phyloP scores from a whole-genome alignment of 2,329 filamentous ascomycete species.

The Ophiocordyceps camponoti-rufipedis region DNA sequence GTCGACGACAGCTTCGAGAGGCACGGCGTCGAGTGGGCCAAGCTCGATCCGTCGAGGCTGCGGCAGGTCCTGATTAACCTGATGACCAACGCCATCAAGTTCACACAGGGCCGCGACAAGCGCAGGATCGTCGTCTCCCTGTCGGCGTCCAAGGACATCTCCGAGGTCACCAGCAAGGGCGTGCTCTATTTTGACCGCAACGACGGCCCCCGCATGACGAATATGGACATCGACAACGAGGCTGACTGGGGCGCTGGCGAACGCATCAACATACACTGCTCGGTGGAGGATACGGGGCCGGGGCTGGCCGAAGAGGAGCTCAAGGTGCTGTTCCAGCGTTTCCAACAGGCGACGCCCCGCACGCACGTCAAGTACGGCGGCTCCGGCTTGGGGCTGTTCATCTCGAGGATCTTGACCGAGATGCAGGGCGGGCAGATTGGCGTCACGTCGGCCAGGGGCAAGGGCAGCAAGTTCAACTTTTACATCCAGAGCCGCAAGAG shows the following conservation, averaged over 20 bases:
- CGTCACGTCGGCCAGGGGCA: conserved; percentile 45
- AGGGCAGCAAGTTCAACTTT: conserved; percentile 60
- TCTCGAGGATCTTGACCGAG: conserved; percentile 57
- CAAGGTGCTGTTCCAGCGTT: conserved; percentile 48
- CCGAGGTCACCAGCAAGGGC: conserved; percentile 19
- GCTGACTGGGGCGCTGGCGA: conserved; percentile 56
- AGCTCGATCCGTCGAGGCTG: conserved; percentile 56
- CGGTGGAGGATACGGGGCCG: conserved; percentile 55
- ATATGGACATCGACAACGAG: conserved; percentile 27
- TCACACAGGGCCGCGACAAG: conserved; percentile 40
- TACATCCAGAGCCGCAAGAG: conserved; percentile 52
- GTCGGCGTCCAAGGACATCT: conserved; percentile 38
- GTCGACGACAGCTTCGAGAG: conserved; percentile 50
- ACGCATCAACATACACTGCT: conserved; percentile 52
- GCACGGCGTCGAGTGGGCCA: conserved; percentile 51
- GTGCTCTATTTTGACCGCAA: conserved; percentile 29
- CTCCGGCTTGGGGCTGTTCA: conserved; percentile 54
- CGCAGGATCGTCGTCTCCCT: conserved; percentile 45
- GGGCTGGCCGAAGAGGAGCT: conserved; percentile 45
- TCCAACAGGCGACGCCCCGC: conserved; percentile 48
- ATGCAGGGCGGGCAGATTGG: conserved; percentile 65
- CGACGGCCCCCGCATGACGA: conserved; percentile 14
- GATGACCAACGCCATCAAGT: conserved; percentile 49
- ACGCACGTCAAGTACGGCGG: conserved; percentile 59
- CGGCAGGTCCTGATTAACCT: conserved; percentile 63